These are phyloP conservation scores for Cupressus sempervirens DNA, from an alignment of 75 land plant genomes.

Conservation along the genomic window DNA sequence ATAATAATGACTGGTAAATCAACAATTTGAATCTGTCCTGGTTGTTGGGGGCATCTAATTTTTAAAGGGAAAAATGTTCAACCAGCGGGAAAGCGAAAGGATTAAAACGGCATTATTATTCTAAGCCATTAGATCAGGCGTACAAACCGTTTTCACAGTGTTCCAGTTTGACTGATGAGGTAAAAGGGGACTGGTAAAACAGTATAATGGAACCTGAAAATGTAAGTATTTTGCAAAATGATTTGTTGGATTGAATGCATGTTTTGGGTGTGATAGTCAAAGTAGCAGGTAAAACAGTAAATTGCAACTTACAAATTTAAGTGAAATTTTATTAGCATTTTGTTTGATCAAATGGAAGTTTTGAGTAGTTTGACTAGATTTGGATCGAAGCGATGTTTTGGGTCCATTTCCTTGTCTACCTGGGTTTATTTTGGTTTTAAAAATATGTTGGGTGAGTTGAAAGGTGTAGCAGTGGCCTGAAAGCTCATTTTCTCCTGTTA, in stretches of 20 bases:
- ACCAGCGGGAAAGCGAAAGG: neutral
- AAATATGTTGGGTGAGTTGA: neutral
- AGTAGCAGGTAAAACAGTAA: too few relatives aligned
- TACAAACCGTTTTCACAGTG: neutral
- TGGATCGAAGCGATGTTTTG: neutral
- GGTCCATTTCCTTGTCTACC: neutral
- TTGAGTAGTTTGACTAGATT: neutral
- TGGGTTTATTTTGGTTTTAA: neutral
- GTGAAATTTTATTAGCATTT: too few relatives aligned
- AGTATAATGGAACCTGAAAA: neutral
- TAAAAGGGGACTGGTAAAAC: slow-evolving; percentile 2
- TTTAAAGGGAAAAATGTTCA: neutral
- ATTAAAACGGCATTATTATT: neutral
- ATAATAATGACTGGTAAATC: neutral
- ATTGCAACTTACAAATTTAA: too few relatives aligned
- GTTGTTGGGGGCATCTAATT: too few relatives aligned
- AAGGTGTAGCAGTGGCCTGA: neutral
- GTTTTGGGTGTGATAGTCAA: neutral
- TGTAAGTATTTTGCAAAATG: neutral
- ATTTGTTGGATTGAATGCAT: neutral
- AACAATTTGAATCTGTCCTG: neutral
- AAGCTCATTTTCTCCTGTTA: neutral
- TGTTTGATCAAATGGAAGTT: too few relatives aligned
- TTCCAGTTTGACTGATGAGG: neutral
- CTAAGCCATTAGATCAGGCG: neutral